These are phyloP conservation scores for Ascochyta rabiei DNA, from an alignment of 2,329 filamentous ascomycete species.

Conservation along the genomic window DNA sequence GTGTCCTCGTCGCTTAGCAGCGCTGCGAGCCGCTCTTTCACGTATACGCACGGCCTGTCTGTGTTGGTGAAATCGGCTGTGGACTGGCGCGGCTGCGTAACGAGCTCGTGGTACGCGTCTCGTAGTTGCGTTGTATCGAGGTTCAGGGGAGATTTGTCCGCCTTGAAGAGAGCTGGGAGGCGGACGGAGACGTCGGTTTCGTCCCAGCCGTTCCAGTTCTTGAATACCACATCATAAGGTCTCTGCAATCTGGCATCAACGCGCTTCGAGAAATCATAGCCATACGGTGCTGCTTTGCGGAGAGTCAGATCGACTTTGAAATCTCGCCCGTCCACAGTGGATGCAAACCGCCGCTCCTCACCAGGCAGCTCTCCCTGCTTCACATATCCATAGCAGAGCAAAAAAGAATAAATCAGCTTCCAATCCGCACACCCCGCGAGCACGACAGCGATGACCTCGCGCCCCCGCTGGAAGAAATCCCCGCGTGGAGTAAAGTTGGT, in stretches of 20 bases:
- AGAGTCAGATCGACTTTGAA: too few species aligned
- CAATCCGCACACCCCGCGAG: neutral
- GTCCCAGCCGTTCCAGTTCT: neutral
- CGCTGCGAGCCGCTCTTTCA: neutral
- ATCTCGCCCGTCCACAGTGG: too few species aligned
- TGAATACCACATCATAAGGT: neutral
- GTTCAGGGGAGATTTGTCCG: neutral
- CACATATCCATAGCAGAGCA: neutral
- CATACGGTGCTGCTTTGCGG: too few species aligned
- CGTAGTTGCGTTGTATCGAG: neutral
- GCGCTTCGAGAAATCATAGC: too few species aligned
- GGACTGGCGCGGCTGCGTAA: neutral
- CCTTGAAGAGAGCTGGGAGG: neutral
- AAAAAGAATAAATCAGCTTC: neutral
- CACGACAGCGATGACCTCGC: neutral
- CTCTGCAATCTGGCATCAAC: neutral
- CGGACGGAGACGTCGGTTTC: neutral
- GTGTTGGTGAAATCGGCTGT: too few species aligned
- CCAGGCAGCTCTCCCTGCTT: neutral
- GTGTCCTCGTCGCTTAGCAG: neutral
- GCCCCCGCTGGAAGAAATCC: neutral
- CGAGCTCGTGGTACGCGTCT: neutral
- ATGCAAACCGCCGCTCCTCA: neutral
- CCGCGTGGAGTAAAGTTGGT: neutral
- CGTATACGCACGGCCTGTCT: neutral